Conservation (phyloP, 768 basidiomycete genomes). For the Astraeus odoratus region DNA sequence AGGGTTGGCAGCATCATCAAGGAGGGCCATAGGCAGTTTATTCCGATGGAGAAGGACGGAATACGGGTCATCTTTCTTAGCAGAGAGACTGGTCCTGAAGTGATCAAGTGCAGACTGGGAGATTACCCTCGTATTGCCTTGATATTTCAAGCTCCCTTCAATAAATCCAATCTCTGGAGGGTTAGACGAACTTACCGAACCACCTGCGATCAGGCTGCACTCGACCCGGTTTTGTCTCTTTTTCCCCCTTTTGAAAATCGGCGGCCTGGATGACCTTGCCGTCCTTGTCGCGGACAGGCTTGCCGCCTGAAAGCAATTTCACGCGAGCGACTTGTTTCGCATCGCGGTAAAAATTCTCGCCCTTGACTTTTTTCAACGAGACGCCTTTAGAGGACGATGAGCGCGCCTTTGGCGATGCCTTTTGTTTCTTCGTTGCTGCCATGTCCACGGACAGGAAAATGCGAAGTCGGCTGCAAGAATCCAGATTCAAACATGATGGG, state of each 20-base stretch:
- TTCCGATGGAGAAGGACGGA: constrained; percentile 90
- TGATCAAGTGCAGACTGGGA: constrained; percentile 95
- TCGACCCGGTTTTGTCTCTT: constrained; percentile 81
- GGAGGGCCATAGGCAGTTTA: constrained; percentile 93
- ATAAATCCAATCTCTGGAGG: neutral
- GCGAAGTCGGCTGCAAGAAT: constrained; percentile 79
- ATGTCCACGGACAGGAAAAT: no score
- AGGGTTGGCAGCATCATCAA: constrained; percentile 85
- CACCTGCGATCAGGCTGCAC: constrained; percentile 94
- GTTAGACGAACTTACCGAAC: constrained; percentile 67
- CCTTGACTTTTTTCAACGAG: constrained; percentile 68
- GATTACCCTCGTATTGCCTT: constrained; percentile 97
- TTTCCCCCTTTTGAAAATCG: constrained; percentile 93
- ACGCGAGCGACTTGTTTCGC: constrained; percentile 78
- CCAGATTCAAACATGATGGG: no score
- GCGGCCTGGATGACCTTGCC: constrained; percentile 93
- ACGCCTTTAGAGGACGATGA: constrained; percentile 43
- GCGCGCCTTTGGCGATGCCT: constrained; percentile 28
- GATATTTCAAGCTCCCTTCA: constrained; percentile 6
- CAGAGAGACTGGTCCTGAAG: constrained; percentile 82
- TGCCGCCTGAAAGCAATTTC: constrained; percentile 91
- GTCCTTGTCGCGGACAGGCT: constrained; percentile 82
- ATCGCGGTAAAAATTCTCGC: constrained; percentile 86
- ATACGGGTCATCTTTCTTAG: constrained; percentile 90
- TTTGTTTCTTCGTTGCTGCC: constrained; percentile 25